A percentile compares a stretch with the other conserved stretches of the same genome.
These are phyloP conservation scores for Pachysandra terminalis DNA, from an alignment of 164 flowering plant genomes.

Conservation along the genomic window DNA sequence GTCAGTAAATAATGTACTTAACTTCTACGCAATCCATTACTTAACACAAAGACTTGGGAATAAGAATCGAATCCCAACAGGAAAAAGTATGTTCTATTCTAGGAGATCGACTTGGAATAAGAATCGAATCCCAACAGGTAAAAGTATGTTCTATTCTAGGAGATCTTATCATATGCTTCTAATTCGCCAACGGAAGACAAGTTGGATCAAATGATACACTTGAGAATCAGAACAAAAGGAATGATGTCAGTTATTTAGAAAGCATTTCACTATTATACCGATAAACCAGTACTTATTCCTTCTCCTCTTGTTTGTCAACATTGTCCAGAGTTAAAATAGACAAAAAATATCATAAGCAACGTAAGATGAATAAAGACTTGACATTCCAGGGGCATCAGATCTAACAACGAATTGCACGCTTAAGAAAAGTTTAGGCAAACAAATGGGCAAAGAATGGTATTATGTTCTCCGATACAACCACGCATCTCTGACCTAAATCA, in stretches of 20 bases:
- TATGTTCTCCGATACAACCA: not conserved
- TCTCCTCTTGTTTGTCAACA: not conserved
- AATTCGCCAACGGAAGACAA: not conserved
- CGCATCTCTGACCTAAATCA: not conserved
- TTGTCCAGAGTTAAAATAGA: not conserved
- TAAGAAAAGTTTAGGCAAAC: not conserved
- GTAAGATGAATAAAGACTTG: constrained; percentile 1
- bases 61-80: constrained; percentile 1
- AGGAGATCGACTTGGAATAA: not conserved
- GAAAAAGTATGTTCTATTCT: not conserved
- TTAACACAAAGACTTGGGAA: not conserved
- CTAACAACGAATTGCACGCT: not conserved
- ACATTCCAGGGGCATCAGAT: constrained; percentile 4
- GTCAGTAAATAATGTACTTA: not conserved
- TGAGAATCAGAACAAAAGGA: not conserved
- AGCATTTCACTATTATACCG: not conserved
- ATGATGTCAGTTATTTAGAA: constrained; percentile 3
- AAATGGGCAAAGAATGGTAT: not conserved
- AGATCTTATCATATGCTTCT: not conserved
- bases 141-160: not conserved
- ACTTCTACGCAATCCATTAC: not conserved
- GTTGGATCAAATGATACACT: not conserved
- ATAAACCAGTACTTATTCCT: not conserved
- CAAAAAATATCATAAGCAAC: not conserved
- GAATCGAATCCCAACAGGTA: constrained; percentile 1